phyloP scores from a whole-genome alignment of 2,329 filamentous ascomycete species.

The Trichoderma oligosporum region DNA sequence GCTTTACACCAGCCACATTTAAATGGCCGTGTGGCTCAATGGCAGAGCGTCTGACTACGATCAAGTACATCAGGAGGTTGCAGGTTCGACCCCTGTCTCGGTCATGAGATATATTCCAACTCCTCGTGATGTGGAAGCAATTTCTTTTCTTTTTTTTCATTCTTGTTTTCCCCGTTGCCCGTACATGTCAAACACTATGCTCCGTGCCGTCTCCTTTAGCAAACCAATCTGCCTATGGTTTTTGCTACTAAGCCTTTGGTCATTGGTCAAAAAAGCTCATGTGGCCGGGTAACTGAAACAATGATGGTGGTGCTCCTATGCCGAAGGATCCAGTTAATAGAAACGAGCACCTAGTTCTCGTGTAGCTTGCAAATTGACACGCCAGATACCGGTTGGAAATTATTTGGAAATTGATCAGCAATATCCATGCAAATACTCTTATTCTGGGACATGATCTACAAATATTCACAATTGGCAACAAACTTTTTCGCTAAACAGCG shows the following conservation, averaged over 20 bases:
- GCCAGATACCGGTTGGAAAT: too few relatives aligned
- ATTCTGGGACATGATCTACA: too few relatives aligned
- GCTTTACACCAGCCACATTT: neutral
- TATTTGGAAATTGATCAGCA: too few relatives aligned
- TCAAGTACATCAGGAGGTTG: slow-evolving; percentile 18
- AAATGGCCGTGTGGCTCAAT: slow-evolving; percentile 18
- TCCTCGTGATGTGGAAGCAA: neutral
- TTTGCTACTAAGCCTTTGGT: neutral
- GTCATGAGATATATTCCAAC: slow-evolving; percentile 14
- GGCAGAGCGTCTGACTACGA: slow-evolving; percentile 20
- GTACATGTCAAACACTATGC: neutral
- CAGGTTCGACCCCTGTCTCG: slow-evolving; percentile 20
- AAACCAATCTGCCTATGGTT: neutral
- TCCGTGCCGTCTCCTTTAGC: neutral
- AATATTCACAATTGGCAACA: too few relatives aligned
- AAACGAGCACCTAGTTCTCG: too few relatives aligned
- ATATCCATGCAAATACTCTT: too few relatives aligned
- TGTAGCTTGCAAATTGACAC: too few relatives aligned
- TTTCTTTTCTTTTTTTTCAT: slow-evolving; percentile 13
- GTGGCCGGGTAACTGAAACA: too few relatives aligned
- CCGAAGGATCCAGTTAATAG: too few relatives aligned
- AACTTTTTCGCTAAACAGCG: too few relatives aligned
- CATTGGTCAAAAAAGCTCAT: neutral
- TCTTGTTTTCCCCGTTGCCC: neutral
- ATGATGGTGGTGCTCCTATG: too few relatives aligned